A percentile compares a stretch with the other conserved stretches of the same genome.
Conservation (phyloP, 164 flowering plant species). For the Kingdonia uniflora region DNA sequence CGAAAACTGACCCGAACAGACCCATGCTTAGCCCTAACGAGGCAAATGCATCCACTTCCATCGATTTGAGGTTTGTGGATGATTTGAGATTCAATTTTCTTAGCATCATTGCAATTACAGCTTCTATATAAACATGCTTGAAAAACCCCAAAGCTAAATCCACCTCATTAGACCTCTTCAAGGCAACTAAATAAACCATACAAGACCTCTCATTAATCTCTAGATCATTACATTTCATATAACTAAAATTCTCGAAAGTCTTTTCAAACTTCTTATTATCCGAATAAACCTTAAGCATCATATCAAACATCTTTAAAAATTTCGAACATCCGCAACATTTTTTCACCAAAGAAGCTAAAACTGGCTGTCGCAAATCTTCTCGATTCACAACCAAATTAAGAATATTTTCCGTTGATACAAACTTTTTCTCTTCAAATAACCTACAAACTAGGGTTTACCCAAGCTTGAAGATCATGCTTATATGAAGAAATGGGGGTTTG, state of each 20-base stretch:
- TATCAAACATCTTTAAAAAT: slow-evolving; percentile 32
- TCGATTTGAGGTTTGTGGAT: too few relatives aligned
- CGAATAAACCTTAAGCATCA: slow-evolving; percentile 48
- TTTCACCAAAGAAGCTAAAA: slow-evolving; percentile 20
- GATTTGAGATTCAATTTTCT: too few relatives aligned
- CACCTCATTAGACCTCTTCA: slow-evolving; percentile 22
- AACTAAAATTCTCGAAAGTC: slow-evolving; percentile 36
- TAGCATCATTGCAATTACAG: too few relatives aligned
- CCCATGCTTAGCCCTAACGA: too few relatives aligned
- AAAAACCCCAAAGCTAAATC: slow-evolving; percentile 27
- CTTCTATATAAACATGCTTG: too few relatives aligned
- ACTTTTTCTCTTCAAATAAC: too few relatives aligned
- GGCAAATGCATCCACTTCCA: too few relatives aligned
- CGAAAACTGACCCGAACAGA: too few relatives aligned
- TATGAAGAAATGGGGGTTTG: slow-evolving; percentile 14
- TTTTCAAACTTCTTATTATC: slow-evolving; percentile 29
- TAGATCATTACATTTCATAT: slow-evolving; percentile 30
- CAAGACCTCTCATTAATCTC: slow-evolving; percentile 47
- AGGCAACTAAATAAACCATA: slow-evolving; percentile 32
- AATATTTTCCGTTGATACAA: too few relatives aligned
- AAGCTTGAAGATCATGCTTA: slow-evolving; percentile 25
- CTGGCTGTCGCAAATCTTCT: slow-evolving; percentile 21
- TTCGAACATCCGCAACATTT: slow-evolving; percentile 16
- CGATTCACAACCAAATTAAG: slow-evolving; percentile 15
- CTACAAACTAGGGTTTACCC: slow-evolving; percentile 31